Evolutionary conservation across 164 flowering plant genomes (phyloP).

Genomic region (Vitis amurensis): DNA sequence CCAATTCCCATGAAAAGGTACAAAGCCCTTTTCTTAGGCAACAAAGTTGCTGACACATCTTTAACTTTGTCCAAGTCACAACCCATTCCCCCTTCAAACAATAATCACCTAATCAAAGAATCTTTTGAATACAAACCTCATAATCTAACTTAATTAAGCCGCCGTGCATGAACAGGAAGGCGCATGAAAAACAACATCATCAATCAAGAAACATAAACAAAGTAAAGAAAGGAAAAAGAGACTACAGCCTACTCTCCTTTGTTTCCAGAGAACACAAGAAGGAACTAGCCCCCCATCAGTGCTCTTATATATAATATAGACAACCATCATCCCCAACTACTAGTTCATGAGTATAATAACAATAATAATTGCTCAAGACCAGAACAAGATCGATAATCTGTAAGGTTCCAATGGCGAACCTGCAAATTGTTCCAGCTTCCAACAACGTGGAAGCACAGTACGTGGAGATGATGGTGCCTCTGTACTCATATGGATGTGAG

Average conservation of each 20-base stretch:
- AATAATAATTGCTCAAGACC: not conserved
- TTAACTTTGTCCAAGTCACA: slow-evolving; percentile 16
- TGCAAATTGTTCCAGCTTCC: slow-evolving; percentile 64
- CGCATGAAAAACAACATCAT: not conserved
- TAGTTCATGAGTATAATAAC: too few relatives aligned
- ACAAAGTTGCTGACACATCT: slow-evolving; percentile 22
- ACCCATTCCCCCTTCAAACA: not conserved
- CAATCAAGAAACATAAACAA: not conserved
- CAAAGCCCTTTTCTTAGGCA: slow-evolving; percentile 8
- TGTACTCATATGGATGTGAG: slow-evolving; percentile 82
- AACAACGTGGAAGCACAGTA: slow-evolving; percentile 85
- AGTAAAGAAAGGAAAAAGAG: too few relatives aligned
- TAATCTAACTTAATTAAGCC: not conserved
- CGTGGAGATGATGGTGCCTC: slow-evolving; percentile 89
- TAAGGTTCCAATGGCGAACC: slow-evolving; percentile 34
- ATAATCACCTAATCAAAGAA: not conserved
- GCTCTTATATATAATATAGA: not conserved
- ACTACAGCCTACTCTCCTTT: too few relatives aligned
- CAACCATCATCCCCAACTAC: not conserved
- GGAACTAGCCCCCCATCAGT: too few relatives aligned
- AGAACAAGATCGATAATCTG: not conserved
- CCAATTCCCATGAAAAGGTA: slow-evolving; percentile 3
- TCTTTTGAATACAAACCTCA: not conserved
- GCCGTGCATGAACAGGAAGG: not conserved
- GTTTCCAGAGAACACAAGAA: too few relatives aligned